Evolutionary conservation across 306 rosid species (phyloP), one percentile per base, ranked within the genome.

Genomic region (Trifolium subterraneum): DNA sequence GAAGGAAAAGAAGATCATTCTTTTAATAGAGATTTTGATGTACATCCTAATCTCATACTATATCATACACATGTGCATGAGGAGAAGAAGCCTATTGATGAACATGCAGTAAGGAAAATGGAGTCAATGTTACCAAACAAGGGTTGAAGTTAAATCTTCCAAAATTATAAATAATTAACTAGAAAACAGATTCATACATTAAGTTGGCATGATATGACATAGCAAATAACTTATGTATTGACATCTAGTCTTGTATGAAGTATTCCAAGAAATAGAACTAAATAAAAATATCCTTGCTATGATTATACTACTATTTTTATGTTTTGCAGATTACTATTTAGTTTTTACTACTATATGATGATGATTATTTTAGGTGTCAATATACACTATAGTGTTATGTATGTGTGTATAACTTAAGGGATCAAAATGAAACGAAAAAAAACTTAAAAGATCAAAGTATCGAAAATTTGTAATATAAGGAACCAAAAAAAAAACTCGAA

Each of bases 21-120:
- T 66, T 87, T 87, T 68, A 55, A 72, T 36, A 78, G 62, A 50
- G 80, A 84, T 71, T 90, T 90, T 11, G 85, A 90, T 22, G 18
- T 72, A 9, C 75, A 52, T 76, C 87, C 83, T 39, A 84, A 66
- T 70, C 65, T 38, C 62, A 88, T 88, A 68, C 65, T 88, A 19
- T 90, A 90, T 73, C 96, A 82, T 61, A 78, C 74, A 31, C 81
- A 56, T 80, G 74, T 8, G 29, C 18, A 70, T 52, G 22, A 39
- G 39, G 27, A 81, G 27, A 14, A 61, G 9, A 44, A 42, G 48
- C 48, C 48, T 42, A 0, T 42, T 42, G n/a, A 42, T 42, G n/a
- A 44, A 44, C 16, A 0, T 44, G 7, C 50, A 12, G 25, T 1
- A 8, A 18, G 6, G 25, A 51, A 51, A 51, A 51, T 51, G 31